Conservation (phyloP, 2,329 filamentous ascomycete species). For the Basipetospora sp. region DNA sequence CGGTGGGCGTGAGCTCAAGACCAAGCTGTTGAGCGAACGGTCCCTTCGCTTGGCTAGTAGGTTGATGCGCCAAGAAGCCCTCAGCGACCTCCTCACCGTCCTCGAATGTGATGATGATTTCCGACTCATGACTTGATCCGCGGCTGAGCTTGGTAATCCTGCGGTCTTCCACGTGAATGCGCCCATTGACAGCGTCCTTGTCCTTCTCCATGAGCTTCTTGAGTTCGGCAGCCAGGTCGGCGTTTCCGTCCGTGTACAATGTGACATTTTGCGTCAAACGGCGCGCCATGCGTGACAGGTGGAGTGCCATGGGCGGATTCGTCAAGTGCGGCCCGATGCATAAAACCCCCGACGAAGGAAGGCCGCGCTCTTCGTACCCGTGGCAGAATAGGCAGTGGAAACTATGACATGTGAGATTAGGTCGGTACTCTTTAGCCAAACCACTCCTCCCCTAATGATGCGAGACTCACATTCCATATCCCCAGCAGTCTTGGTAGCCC, state of each 20-base stretch:
- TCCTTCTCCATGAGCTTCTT: conserved; percentile 15
- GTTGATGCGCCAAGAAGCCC: conserved; percentile 26
- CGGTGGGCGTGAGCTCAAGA: conserved; percentile 25
- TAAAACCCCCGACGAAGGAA: conserved; percentile 31
- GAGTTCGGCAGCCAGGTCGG: conserved; percentile 17
- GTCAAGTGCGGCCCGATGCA: conserved; percentile 22
- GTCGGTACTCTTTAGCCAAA: too few relatives aligned
- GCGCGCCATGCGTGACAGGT: conserved; percentile 28
- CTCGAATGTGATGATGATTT: conserved; percentile 23
- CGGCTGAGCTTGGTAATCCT: conserved; percentile 18
- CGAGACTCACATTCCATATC: conserved; percentile 28
- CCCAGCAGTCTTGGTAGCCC: conserved; percentile 43
- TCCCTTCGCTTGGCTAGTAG: conserved; percentile 22
- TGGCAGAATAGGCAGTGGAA: conserved; percentile 48
- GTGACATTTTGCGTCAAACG: conserved; percentile 29
- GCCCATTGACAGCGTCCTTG: conserved; percentile 8
- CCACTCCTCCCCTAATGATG: too few relatives aligned
- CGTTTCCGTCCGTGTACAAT: conserved; percentile 36
- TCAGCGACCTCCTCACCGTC: conserved; percentile 23
- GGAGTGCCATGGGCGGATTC: conserved; percentile 19
- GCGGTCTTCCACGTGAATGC: conserved; percentile 24
- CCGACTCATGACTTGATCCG: conserved; percentile 10
- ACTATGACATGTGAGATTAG: conserved; percentile 16
- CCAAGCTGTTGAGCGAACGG: conserved; percentile 28
- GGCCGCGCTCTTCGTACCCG: conserved; percentile 41